These are phyloP conservation scores for Fraxinus quadrangulata DNA, from an alignment of 257 asterid genomes.

Conservation along the genomic window DNA sequence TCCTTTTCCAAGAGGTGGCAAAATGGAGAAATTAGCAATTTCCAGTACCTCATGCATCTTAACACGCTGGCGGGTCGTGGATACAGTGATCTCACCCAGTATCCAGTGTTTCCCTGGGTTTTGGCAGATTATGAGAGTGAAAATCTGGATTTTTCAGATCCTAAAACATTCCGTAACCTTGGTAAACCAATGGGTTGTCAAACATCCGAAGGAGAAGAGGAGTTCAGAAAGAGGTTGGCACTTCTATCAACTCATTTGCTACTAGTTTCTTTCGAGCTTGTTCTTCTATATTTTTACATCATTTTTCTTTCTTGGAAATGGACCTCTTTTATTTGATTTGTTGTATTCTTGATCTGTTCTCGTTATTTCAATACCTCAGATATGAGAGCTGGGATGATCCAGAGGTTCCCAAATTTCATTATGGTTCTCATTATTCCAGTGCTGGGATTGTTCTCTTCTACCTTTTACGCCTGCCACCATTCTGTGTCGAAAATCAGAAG, in stretches of 20 bases:
- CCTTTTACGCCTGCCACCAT: constrained; percentile 94
- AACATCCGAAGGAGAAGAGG: constrained; percentile 93
- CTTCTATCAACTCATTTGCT: constrained; percentile 13
- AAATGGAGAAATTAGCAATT: constrained; percentile 99
- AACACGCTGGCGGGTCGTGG: constrained; percentile 99
- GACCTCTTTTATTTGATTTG: constrained; percentile 17
- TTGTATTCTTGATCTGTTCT: constrained; percentile 8
- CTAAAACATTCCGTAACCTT: constrained; percentile 89
- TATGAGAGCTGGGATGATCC: constrained; percentile 99
- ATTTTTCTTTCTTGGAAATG: not conserved
- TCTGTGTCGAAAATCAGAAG: constrained; percentile 85
- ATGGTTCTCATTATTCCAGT: constrained; percentile 98
- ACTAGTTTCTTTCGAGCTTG: not conserved
- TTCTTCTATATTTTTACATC: not conserved
- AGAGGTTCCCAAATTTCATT: constrained; percentile 97
- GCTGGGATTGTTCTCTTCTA: constrained; percentile 99
- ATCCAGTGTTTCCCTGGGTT: constrained; percentile 99
- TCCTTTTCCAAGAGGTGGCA: constrained; percentile 99
- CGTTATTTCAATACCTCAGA: constrained; percentile 40
- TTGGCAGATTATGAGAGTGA: constrained; percentile 96
- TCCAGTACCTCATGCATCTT: constrained; percentile 98
- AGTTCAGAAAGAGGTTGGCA: constrained; percentile 84
- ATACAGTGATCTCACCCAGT: constrained; percentile 98
- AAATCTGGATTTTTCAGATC: constrained; percentile 73
- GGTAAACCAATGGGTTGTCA: constrained; percentile 98